Conservation (phyloP, 805 yeast species). For the Saccharomycopsis babjevae region DNA sequence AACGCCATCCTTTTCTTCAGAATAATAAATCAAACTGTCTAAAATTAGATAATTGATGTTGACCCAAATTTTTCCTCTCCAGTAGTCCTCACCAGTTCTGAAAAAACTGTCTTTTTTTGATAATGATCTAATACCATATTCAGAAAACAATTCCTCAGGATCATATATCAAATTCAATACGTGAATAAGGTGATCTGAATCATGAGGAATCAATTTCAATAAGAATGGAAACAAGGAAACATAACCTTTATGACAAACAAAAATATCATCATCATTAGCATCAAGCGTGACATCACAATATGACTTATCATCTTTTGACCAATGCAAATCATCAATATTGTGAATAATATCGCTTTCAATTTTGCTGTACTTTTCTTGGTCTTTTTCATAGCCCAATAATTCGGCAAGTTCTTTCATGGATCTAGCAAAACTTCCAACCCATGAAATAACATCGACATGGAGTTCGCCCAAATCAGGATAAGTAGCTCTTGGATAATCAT, state of each 20-base stretch:
- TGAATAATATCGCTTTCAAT: slow-evolving; percentile 47
- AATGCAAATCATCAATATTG: slow-evolving; percentile 67
- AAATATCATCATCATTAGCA: slow-evolving; percentile 54
- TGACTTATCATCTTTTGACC: slow-evolving; percentile 56
- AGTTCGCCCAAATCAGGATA: slow-evolving; percentile 82
- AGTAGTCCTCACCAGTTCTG: slow-evolving; percentile 72
- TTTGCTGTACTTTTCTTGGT: slow-evolving; percentile 39
- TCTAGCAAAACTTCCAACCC: slow-evolving; percentile 91
- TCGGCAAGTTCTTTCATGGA: slow-evolving; percentile 68
- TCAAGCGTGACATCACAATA: slow-evolving; percentile 82
- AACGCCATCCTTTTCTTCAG: slow-evolving; percentile 20
- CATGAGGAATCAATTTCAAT: slow-evolving; percentile 48
- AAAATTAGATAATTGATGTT: slow-evolving; percentile 78
- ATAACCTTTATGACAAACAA: slow-evolving; percentile 86
- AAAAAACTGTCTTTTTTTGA: slow-evolving; percentile 57
- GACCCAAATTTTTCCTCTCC: slow-evolving; percentile 94
- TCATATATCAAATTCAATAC: slow-evolving; percentile 52
- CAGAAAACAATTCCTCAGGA: slow-evolving; percentile 66
- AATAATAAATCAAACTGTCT: slow-evolving; percentile 57
- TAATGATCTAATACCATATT: slow-evolving; percentile 71
- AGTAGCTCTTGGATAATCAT: slow-evolving; percentile 84
- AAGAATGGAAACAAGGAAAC: slow-evolving; percentile 79
- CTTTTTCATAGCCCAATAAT: slow-evolving; percentile 48
- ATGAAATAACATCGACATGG: slow-evolving; percentile 78
- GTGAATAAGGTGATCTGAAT: slow-evolving; percentile 29